Evolutionary conservation across 2,329 filamentous ascomycete genomes (phyloP).

Genomic region (Colletotrichum somersetense): DNA sequence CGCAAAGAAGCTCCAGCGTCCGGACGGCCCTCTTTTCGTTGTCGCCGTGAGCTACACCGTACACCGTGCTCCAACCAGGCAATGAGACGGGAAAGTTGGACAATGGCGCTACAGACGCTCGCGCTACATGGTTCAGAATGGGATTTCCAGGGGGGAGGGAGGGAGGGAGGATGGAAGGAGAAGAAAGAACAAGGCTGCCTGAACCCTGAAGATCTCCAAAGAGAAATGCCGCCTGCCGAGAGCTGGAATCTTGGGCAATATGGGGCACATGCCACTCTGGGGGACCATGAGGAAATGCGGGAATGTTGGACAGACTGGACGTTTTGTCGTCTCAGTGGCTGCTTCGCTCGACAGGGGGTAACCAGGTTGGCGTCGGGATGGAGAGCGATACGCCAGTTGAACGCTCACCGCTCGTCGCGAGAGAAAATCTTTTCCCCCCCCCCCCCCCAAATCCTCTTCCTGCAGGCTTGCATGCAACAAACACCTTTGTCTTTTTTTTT

Average conservation of each 20-base stretch:
- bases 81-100: slow-evolving; percentile 9
- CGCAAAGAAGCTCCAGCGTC: slow-evolving; percentile 30
- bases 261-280: slow-evolving; percentile 26
- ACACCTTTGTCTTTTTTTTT: slow-evolving; percentile 21
- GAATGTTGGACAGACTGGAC: neutral
- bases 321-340: slow-evolving; percentile 21
- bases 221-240: slow-evolving; percentile 32
- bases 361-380: neutral
- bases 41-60: neutral
- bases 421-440: slow-evolving; percentile 35
- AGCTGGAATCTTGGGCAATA: slow-evolving; percentile 19
- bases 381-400: slow-evolving; percentile 41
- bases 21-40: slow-evolving; percentile 10
- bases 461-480: slow-evolving; percentile 35
- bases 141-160: neutral
- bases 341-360: slow-evolving; percentile 2
- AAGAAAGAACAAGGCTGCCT: slow-evolving; percentile 28
- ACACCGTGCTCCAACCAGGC: neutral
- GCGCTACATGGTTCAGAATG: slow-evolving; percentile 20
- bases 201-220: slow-evolving; percentile 40
- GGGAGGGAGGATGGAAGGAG: no score
- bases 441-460: no score
- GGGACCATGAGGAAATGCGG: slow-evolving; percentile 3
- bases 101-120: slow-evolving; percentile 27
- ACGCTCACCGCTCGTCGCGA: slow-evolving; percentile 41